Conservation (phyloP, 768 basidiomycete genomes). For the Boletus edulis region DNA sequence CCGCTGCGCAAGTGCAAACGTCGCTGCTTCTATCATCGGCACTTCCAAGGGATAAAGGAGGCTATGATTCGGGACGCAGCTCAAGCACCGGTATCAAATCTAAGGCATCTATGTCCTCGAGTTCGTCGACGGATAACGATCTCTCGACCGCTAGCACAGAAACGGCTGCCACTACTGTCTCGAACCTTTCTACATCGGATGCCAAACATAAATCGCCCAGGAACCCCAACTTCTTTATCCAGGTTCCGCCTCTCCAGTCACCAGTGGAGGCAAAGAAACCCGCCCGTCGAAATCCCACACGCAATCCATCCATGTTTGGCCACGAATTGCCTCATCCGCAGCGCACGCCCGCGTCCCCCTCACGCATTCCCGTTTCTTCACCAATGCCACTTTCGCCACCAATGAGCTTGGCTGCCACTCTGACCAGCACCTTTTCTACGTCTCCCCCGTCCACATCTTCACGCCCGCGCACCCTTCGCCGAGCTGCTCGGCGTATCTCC, state of each 20-base stretch:
- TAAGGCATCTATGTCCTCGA: slow-evolving; percentile 27
- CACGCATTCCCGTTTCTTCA: slow-evolving; percentile 30
- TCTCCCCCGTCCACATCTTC: slow-evolving; percentile 15
- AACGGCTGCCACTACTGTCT: slow-evolving; percentile 30
- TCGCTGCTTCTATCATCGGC: slow-evolving; percentile 23
- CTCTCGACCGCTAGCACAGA: slow-evolving; percentile 32
- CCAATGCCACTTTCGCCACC: slow-evolving; percentile 23
- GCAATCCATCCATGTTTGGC: slow-evolving; percentile 67
- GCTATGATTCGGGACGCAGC: slow-evolving; percentile 18
- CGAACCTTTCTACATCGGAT: slow-evolving; percentile 12
- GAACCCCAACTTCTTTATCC: slow-evolving; percentile 11
- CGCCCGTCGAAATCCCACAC: slow-evolving; percentile 44
- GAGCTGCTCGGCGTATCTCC: slow-evolving; percentile 56
- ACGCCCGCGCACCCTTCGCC: slow-evolving; percentile 30
- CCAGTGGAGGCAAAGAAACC: slow-evolving; percentile 28
- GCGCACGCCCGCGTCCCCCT: slow-evolving; percentile 30
- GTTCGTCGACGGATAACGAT: slow-evolving; percentile 33
- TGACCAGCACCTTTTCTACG: slow-evolving; percentile 9
- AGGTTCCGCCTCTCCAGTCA: slow-evolving; percentile 22
- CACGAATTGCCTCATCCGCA: slow-evolving; percentile 55
- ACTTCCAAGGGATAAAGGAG: slow-evolving; percentile 10
- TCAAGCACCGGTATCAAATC: slow-evolving; percentile 17
- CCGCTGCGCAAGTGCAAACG: slow-evolving; percentile 18
- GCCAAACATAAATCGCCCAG: slow-evolving; percentile 23
- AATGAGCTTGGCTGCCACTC: slow-evolving; percentile 5